These are phyloP conservation scores for Helenozyma rhizophorensis DNA, from an alignment of 805 yeast species.

Conservation along the genomic window DNA sequence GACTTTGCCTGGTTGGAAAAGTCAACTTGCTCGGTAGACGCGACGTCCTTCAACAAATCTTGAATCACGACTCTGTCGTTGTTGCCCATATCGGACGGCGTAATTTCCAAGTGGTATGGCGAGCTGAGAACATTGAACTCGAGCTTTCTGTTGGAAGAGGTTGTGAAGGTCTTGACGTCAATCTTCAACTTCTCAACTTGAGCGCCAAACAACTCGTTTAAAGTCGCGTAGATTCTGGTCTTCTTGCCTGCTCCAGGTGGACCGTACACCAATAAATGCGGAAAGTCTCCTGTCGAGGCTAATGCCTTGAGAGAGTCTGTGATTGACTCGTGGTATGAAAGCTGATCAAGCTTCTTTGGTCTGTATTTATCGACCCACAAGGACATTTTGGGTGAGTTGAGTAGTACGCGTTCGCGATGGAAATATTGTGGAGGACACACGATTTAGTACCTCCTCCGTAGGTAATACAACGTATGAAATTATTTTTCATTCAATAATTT, in stretches of 20 bases:
- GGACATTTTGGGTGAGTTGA: slow-evolving; percentile 51
- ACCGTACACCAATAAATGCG: slow-evolving; percentile 89
- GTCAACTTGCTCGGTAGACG: slow-evolving; percentile 94
- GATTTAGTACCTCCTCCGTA: too few relatives aligned
- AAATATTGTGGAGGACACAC: too few relatives aligned
- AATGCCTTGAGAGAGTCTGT: slow-evolving; percentile 61
- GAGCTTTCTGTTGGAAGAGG: slow-evolving; percentile 68
- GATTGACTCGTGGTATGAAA: slow-evolving; percentile 65
- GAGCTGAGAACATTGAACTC: slow-evolving; percentile 93
- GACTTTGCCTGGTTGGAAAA: slow-evolving; percentile 46
- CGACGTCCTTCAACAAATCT: slow-evolving; percentile 88
- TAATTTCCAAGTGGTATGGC: slow-evolving; percentile 86
- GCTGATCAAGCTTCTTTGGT: slow-evolving; percentile 60
- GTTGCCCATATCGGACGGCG: slow-evolving; percentile 96
- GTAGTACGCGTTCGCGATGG: neutral
- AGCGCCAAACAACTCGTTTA: slow-evolving; percentile 76
- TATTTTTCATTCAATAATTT: too few relatives aligned
- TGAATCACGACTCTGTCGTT: slow-evolving; percentile 94
- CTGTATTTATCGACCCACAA: slow-evolving; percentile 96
- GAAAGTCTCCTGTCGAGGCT: slow-evolving; percentile 75
- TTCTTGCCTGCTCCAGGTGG: slow-evolving; percentile 98
- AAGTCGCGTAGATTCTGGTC: slow-evolving; percentile 79
- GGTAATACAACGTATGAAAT: too few relatives aligned
- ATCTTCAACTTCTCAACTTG: slow-evolving; percentile 78
- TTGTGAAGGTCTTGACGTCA: slow-evolving; percentile 80